phyloP scores from a whole-genome alignment of 2,329 filamentous ascomycete genomes.

The Paraconiothyrium brasiliense region DNA sequence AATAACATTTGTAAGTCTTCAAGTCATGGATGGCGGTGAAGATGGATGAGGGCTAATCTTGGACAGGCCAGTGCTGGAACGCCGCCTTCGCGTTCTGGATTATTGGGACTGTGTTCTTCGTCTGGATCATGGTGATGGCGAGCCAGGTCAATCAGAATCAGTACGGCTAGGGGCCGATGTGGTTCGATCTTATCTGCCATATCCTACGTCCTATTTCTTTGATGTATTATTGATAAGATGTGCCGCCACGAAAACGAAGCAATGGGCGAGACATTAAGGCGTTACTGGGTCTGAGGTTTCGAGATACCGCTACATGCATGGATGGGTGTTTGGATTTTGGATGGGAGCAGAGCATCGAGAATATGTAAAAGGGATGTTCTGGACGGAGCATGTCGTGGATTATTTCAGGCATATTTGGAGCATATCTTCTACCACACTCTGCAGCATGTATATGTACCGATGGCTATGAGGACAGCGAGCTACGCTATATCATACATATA shows the following conservation, averaged over 20 bases:
- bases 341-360: not conserved
- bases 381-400: no score
- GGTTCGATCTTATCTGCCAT: not conserved
- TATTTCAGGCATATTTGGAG: no score
- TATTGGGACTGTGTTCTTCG: constrained; percentile 68
- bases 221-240: constrained; percentile 1
- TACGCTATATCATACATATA: no score
- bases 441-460: no score
- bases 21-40: not conserved
- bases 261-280: not conserved
- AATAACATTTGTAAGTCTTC: constrained; percentile 64
- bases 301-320: constrained; percentile 18
- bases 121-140: constrained; percentile 73
- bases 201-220: constrained; percentile 1
- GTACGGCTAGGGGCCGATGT: constrained; percentile 42
- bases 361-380: not conserved
- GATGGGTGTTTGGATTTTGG: not conserved
- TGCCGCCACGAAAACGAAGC: no score
- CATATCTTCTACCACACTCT: no score
- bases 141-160: constrained; percentile 62
- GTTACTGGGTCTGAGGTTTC: not conserved
- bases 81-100: constrained; percentile 72
- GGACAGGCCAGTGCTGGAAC: constrained; percentile 67
- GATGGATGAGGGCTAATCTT: constrained; percentile 25
- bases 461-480: no score